These are phyloP conservation scores for Pisolithus tinctorius DNA, from an alignment of 768 basidiomycete genomes.

Conservation along the genomic window DNA sequence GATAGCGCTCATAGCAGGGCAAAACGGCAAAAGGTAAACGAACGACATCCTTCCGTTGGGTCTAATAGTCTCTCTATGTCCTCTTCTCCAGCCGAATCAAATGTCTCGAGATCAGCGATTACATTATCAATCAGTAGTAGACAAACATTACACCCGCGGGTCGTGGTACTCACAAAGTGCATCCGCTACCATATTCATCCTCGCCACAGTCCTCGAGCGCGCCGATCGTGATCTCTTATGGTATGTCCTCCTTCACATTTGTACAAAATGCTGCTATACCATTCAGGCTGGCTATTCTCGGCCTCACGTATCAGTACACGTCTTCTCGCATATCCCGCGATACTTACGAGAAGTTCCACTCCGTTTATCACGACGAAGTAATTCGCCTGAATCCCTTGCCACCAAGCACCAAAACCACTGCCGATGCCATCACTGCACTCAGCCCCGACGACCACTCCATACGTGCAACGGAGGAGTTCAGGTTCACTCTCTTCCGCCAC, in stretches of 20 bases:
- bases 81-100: slow-evolving; percentile 40
- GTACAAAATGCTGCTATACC: slow-evolving; percentile 5
- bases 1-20: slow-evolving; percentile 32
- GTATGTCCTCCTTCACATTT: slow-evolving; percentile 34
- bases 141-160: slow-evolving; percentile 80
- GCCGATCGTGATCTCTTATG: slow-evolving; percentile 93
- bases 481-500: slow-evolving; percentile 93
- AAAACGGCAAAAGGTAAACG: slow-evolving; percentile 57
- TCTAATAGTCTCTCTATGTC: not conserved
- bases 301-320: slow-evolving; percentile 88
- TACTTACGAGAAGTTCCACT: slow-evolving; percentile 75
- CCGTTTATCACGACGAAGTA: slow-evolving; percentile 86
- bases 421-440: slow-evolving; percentile 43
- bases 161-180: slow-evolving; percentile 88
- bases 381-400: slow-evolving; percentile 75
- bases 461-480: slow-evolving; percentile 78
- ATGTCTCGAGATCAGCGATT: slow-evolving; percentile 68
- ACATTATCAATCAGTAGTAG: slow-evolving; percentile 53
- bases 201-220: slow-evolving; percentile 86
- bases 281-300: slow-evolving; percentile 83
- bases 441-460: slow-evolving; percentile 83
- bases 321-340: slow-evolving; percentile 83
- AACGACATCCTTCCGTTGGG: slow-evolving; percentile 27
- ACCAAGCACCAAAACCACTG: slow-evolving; percentile 29
- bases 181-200: slow-evolving; percentile 79